Base-by-base conservation (phyloP, 2,329 filamentous ascomycete species). In the Catunica adiposa region DNA sequence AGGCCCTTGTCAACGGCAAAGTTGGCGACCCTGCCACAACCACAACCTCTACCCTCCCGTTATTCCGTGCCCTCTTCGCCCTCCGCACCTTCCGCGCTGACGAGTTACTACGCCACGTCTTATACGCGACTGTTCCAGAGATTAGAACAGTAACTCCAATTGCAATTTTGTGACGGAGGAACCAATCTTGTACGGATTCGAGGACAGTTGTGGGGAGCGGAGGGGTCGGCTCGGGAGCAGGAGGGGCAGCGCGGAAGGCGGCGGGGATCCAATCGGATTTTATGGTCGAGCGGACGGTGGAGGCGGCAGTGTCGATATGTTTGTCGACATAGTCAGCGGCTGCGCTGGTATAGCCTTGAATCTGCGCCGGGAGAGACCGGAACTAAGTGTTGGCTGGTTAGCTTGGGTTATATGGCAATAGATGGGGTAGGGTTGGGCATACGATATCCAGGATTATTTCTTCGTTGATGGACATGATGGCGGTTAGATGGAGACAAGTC, bases 11-110 rank as follows among this genome's bases (percentile, higher is more conserved):
- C 64, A 96, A 75, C 15, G 89, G 85, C 63, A 94, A 82, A 52
- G 83, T 80, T 1, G 88, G 85, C 20, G 87, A 89, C n/a, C 90
- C 90, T 22, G 89, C 89, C 60, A 97, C 78, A 26, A 97, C 85
- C 66, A 81, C 72, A 3, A 97, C 90, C 68, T 98, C 92, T 60
- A 83, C 81, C 54, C 92, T 78, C 3, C 86, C 87, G 23, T 92
- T 92, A 69, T 88, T 94, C 26, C 34, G 56, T 2, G 88, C 86
- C 56, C 85, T 80, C 69, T 77, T 83, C 9, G 89, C 92, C 60
- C 87, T 79, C 61, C 90, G 79, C 55, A 76, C 77, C 66, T 82
- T 85, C 58, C 78, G 80, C 55, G 77, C 73, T 58, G 79, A 78
- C 56, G 80, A 73, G 56, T 68, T 73, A 55, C 66, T 72, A 58